Evolutionary conservation across 208 protist genomes (phyloP), one percentile per base, ranked within the genome.

Genomic region (Plasmodiophora brassicae): DNA sequence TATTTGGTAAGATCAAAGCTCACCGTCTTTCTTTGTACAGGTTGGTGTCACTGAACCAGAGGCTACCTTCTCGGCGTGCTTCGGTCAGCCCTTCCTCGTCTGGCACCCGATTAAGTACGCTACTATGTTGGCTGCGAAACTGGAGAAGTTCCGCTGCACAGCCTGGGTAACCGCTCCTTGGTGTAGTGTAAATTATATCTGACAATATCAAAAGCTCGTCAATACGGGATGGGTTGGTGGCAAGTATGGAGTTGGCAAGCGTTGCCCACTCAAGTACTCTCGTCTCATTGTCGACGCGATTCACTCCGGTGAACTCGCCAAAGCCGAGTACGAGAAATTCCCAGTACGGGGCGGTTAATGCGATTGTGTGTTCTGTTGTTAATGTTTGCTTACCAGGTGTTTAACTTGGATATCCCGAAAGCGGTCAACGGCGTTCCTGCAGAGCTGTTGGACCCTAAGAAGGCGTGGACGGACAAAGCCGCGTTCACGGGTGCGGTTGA

Each of bases 21-120:
- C 20, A 60, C 22, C n/a, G 88, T 94, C 96, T 44, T 94, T 96
- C 38, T 96, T 96, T 83, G 97, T 97, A 36, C 96, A 98, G 93
- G 92, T 93, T 36, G 97, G 97, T 84, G 92, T 97, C 85, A 95
- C 90, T 22, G 95, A 96, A 87, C 96, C 97, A 46, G 92, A 91
- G 46, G 95, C 96, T 1, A 95, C 95, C 86, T 98, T 98, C 94
- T 97, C 95, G 35, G 93, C 96, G 39, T 98, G 96, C 90, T 98
- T 97, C 88, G 96, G 94, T 28, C 38, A 36, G 0, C 72, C 46
- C n/a, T 22, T 32, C 84, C 25, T 85, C 84, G 32, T 97, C 53
- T 96, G 94, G 91, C 97, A 98, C 92, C 96, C 97, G 71, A 96
- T 93, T 36, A 94, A 95, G 88, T 98, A 98, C 92, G 97, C 96